A percentile compares a stretch with the other conserved stretches of the same genome.
phyloP scores from a whole-genome alignment of 495 filamentous ascomycete genomes.

The Podospora anserina region DNA sequence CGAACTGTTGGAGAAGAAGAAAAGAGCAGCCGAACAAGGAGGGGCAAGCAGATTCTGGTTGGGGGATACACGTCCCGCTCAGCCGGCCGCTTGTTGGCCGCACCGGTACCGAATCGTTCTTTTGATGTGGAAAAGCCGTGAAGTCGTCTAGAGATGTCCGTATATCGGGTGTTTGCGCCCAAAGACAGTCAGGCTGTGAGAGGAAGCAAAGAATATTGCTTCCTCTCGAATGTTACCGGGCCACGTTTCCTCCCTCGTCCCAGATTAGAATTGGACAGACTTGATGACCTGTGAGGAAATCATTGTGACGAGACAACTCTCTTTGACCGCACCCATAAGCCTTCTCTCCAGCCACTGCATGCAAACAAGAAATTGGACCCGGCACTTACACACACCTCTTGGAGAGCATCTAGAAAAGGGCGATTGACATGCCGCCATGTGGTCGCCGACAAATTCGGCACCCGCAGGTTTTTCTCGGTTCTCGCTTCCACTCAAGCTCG shows the following conservation, averaged over 20 bases:
- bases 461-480: slow-evolving; percentile 5
- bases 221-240: not conserved
- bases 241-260: not conserved
- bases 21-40: not conserved
- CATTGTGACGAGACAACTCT: not conserved
- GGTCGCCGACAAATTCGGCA: slow-evolving; percentile 2
- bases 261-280: not conserved
- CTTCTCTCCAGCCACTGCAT: not conserved
- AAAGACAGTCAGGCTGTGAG: not conserved
- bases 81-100: not conserved
- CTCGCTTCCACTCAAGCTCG: slow-evolving; percentile 9
- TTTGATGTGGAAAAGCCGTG: too few species aligned
- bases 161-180: not conserved
- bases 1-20: not conserved
- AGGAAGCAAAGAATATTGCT: not conserved
- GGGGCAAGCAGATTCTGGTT: not conserved
- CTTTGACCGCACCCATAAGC: too few species aligned
- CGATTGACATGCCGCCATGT: slow-evolving; percentile 14
- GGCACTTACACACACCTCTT: slow-evolving; percentile 3
- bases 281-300: not conserved
- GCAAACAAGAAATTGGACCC: not conserved
- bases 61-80: slow-evolving; percentile 2
- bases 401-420: not conserved
- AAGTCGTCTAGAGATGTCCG: not conserved
- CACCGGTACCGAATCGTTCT: not conserved